These are phyloP conservation scores for Baorangia bicolor DNA, from an alignment of 768 basidiomycete genomes.

Conservation along the genomic window DNA sequence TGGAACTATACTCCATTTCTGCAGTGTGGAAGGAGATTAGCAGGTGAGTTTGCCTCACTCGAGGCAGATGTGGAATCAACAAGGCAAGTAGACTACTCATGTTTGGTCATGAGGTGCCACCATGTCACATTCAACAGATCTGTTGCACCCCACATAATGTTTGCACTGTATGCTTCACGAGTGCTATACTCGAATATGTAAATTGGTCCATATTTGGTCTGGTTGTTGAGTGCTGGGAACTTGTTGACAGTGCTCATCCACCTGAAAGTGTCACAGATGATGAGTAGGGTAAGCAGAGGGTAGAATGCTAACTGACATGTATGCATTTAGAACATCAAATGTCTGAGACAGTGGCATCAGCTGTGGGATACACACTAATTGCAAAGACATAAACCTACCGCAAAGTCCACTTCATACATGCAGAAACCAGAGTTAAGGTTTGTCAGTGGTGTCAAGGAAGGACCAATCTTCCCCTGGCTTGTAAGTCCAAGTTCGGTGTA, in stretches of 20 bases:
- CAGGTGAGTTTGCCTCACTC: neutral
- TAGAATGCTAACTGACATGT: constrained; percentile 49
- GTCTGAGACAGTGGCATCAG: constrained; percentile 39
- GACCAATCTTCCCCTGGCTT: constrained; percentile 25
- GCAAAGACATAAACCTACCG: constrained; percentile 13
- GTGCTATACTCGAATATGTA: constrained; percentile 63
- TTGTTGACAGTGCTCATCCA: constrained; percentile 62
- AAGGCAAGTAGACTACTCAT: constrained; percentile 31
- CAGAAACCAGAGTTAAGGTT: constrained; percentile 61
- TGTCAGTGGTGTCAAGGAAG: constrained; percentile 62
- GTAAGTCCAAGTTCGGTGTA: neutral
- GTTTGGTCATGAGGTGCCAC: constrained; percentile 75
- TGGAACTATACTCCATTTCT: constrained; percentile 16
- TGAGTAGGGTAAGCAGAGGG: too few species aligned
- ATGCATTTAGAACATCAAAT: constrained; percentile 70
- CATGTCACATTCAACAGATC: constrained; percentile 75
- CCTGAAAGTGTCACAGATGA: constrained; percentile 29
- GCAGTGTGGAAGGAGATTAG: neutral
- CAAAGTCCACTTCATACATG: constrained; percentile 38
- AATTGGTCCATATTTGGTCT: constrained; percentile 54
- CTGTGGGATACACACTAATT: neutral
- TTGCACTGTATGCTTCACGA: constrained; percentile 59
- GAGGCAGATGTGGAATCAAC: neutral
- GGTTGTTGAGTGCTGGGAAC: constrained; percentile 53
- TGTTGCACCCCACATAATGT: constrained; percentile 50